These are phyloP conservation scores for Euphorbia corollata DNA, from an alignment of 441 rosid species.

Conservation along the genomic window DNA sequence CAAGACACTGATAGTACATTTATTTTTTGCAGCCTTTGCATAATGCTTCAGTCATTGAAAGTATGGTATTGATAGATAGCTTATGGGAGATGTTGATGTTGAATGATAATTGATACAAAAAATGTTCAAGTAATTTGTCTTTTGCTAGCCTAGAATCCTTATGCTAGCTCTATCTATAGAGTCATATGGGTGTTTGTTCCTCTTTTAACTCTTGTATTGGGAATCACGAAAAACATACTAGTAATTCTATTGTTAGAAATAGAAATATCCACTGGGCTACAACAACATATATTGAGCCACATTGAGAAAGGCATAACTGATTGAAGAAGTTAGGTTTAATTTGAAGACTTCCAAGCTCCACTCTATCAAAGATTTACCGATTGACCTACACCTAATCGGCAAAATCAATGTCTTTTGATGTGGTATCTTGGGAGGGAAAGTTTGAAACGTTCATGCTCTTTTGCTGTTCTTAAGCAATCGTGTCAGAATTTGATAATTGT, in stretches of 20 bases:
- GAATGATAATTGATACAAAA: conserved; percentile 2
- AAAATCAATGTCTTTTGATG: not conserved
- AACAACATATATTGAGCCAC: conserved; percentile 1
- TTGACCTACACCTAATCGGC: not conserved
- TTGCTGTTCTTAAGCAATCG: too few species aligned
- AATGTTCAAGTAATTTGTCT: not conserved
- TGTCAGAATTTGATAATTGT: not conserved
- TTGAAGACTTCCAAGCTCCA: not conserved
- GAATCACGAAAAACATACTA: conserved; percentile 14
- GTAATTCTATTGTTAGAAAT: conserved; percentile 20
- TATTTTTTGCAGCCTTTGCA: not conserved
- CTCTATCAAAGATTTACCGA: not conserved
- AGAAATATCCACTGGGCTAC: conserved; percentile 15
- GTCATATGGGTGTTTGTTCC: conserved; percentile 8
- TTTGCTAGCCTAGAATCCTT: conserved; percentile 1
- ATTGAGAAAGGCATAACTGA: not conserved
- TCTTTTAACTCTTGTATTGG: conserved; percentile 16
- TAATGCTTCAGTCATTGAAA: not conserved
- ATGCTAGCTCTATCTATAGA: not conserved
- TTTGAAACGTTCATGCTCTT: not conserved
- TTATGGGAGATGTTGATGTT: not conserved
- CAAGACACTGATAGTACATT: not conserved
- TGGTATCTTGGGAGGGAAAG: not conserved
- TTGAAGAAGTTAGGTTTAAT: not conserved
- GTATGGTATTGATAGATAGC: not conserved